These are phyloP conservation scores for Seiridium unicorne DNA, from an alignment of 2,329 filamentous ascomycete species.

Conservation along the genomic window DNA sequence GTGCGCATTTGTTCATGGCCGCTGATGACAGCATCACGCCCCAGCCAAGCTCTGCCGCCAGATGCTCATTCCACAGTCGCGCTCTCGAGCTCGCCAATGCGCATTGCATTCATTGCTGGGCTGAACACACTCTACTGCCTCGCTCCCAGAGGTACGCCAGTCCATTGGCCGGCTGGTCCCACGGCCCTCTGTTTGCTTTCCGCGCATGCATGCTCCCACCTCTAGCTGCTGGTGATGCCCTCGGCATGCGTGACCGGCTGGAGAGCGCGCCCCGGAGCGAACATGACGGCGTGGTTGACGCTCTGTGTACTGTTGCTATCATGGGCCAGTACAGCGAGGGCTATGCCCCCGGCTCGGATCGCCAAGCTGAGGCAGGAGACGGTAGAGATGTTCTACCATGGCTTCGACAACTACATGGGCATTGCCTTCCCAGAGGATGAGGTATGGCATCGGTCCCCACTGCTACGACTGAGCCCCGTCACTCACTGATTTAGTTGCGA, in stretches of 20 bases:
- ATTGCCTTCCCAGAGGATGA: slow-evolving; percentile 96
- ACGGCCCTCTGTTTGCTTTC: slow-evolving; percentile 10
- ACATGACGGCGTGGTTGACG: slow-evolving; percentile 20
- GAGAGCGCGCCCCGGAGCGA: slow-evolving; percentile 21
- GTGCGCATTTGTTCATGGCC: not conserved
- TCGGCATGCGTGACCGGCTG: slow-evolving; percentile 34
- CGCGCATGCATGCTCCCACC: slow-evolving; percentile 31
- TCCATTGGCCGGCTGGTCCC: slow-evolving; percentile 9
- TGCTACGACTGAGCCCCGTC: not conserved
- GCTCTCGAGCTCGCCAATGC: not conserved
- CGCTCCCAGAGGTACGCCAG: slow-evolving; percentile 11
- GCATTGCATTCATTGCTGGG: not conserved
- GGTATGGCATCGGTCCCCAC: slow-evolving; percentile 34
- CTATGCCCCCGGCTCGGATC: slow-evolving; percentile 57
- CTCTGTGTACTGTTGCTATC: slow-evolving; percentile 23
- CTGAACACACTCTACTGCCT: not conserved
- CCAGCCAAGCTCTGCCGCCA: not conserved
- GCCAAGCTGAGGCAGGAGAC: slow-evolving; percentile 57
- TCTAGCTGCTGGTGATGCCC: slow-evolving; percentile 37
- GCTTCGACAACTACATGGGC: slow-evolving; percentile 91
- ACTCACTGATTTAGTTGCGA: slow-evolving; percentile 56
- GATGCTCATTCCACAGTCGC: not conserved
- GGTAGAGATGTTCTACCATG: slow-evolving; percentile 91
- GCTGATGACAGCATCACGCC: not conserved
- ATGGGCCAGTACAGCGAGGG: slow-evolving; percentile 37